Evolutionary conservation across 1,284 basidiomycete species (phyloP).

Genomic region (Ustilago nuda): DNA sequence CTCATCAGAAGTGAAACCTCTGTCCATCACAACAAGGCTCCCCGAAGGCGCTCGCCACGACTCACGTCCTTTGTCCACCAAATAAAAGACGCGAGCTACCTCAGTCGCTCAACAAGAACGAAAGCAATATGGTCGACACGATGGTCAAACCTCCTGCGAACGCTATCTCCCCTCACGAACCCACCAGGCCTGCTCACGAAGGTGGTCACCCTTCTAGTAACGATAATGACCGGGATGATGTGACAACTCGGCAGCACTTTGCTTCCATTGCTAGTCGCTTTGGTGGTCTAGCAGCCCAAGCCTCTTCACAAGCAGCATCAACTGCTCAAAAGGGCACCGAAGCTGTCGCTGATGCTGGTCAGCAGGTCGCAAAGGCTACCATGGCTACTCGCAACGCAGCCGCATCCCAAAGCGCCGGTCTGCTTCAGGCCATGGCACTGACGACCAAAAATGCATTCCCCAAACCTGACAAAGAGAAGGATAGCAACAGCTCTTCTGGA

Average conservation of each 20-base stretch:
- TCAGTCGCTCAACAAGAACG: background rate
- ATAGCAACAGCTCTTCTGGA: conserved; percentile 12
- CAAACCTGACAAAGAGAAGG: conserved; percentile 20
- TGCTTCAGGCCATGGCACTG: conserved; percentile 49
- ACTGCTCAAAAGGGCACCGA: conserved; percentile 32
- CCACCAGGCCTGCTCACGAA: background rate
- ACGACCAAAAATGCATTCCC: conserved; percentile 33
- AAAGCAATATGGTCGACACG: conserved; percentile 23
- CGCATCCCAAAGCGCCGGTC: conserved; percentile 33
- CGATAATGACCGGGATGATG: conserved; percentile 17
- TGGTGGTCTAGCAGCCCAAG: conserved; percentile 32
- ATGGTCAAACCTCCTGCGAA: conserved; percentile 15
- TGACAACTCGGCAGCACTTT: conserved; percentile 36
- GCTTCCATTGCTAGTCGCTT: conserved; percentile 44
- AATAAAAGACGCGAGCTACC: background rate
- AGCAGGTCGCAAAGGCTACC: conserved; percentile 27
- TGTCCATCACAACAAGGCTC: background rate
- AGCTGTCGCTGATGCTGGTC: conserved; percentile 20
- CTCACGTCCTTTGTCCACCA: too few species aligned
- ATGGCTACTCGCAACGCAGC: conserved; percentile 28
- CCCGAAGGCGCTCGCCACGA: background rate
- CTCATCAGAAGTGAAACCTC: background rate
- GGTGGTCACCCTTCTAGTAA: background rate
- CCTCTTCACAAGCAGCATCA: conserved; percentile 24
- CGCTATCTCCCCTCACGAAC: background rate